A percentile compares a stretch with the other conserved stretches of the same genome.
Conservation (phyloP, 768 basidiomycete species). For the Trametes meyenii region DNA sequence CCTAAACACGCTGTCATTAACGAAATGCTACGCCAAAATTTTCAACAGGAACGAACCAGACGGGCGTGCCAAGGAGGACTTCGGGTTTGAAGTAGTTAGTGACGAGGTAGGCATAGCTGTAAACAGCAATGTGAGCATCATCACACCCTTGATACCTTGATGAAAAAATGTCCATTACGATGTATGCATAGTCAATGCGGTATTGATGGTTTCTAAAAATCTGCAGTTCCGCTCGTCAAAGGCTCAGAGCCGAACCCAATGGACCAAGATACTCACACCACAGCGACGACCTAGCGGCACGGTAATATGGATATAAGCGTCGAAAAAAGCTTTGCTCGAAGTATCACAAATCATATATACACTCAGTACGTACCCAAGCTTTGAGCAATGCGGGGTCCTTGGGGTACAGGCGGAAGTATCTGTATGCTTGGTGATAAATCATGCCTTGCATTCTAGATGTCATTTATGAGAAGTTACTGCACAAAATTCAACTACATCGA, state of each 20-base stretch:
- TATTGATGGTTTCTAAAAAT: slow-evolving; percentile 2
- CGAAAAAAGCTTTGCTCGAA: not conserved
- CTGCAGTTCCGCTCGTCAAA: not conserved
- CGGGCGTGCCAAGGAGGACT: not conserved
- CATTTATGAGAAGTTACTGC: not conserved
- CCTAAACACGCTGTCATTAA: not conserved
- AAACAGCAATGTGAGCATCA: not conserved
- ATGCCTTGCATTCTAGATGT: slow-evolving; percentile 2
- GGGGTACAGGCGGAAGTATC: slow-evolving; percentile 10
- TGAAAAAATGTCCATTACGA: not conserved
- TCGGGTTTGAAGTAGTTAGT: slow-evolving; percentile 6
- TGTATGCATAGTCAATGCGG: slow-evolving; percentile 3
- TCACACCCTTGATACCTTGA: not conserved
- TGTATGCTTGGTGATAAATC: slow-evolving; percentile 2
- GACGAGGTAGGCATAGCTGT: slow-evolving; percentile 9
- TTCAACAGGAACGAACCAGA: not conserved
- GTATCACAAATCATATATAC: not conserved
- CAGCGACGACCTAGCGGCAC: not conserved
- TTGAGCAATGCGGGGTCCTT: slow-evolving; percentile 7
- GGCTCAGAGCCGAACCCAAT: not conserved
- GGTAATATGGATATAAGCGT: not conserved
- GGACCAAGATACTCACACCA: not conserved
- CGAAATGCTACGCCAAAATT: not conserved
- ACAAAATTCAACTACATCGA: not conserved
- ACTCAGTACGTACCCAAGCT: slow-evolving; percentile 1